Percentiles rank a stretch among this genome's conserved stretches.
Conservation (phyloP, 306 rosid genomes). For the Phaseolus lunatus region DNA sequence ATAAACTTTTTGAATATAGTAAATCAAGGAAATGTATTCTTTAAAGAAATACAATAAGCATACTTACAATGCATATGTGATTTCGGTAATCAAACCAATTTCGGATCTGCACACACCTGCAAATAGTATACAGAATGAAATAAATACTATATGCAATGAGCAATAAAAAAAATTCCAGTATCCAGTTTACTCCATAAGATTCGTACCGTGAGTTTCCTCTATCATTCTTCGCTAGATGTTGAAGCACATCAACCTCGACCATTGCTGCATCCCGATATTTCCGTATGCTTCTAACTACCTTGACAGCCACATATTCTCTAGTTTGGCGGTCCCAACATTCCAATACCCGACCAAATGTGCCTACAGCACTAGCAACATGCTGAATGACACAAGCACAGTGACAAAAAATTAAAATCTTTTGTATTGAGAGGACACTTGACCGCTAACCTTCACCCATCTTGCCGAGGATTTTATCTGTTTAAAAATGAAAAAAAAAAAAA, state of each 20-base stretch:
- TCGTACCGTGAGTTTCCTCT: constrained; percentile 66
- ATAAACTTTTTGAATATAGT: constrained; percentile 10
- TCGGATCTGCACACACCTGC: constrained; percentile 89
- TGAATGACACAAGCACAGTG: constrained; percentile 85
- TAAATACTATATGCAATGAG: constrained; percentile 23
- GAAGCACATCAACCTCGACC: constrained; percentile 89
- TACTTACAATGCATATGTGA: constrained; percentile 96
- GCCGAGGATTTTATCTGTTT: constrained; percentile 91
- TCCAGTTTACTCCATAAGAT: constrained; percentile 22
- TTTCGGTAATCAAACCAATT: constrained; percentile 95
- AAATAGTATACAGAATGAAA: constrained; percentile 39
- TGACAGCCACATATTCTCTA: constrained; percentile 89
- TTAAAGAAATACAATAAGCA: constrained; percentile 31
- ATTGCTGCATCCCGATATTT: constrained; percentile 96
- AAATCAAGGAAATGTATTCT: constrained; percentile 8
- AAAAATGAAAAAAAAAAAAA: not conserved
- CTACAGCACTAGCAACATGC: constrained; percentile 99
- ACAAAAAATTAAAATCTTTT: constrained; percentile 72
- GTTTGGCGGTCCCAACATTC: constrained; percentile 98
- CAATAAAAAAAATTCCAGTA: constrained; percentile 39
- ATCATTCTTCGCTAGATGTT: constrained; percentile 68
- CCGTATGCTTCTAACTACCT: constrained; percentile 84
- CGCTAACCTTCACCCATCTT: constrained; percentile 99
- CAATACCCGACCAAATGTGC: constrained; percentile 99
- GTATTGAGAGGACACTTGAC: constrained; percentile 88